Base-by-base conservation (phyloP, 805 yeast genomes). In the Hanseniaspora mollemarum region DNA sequence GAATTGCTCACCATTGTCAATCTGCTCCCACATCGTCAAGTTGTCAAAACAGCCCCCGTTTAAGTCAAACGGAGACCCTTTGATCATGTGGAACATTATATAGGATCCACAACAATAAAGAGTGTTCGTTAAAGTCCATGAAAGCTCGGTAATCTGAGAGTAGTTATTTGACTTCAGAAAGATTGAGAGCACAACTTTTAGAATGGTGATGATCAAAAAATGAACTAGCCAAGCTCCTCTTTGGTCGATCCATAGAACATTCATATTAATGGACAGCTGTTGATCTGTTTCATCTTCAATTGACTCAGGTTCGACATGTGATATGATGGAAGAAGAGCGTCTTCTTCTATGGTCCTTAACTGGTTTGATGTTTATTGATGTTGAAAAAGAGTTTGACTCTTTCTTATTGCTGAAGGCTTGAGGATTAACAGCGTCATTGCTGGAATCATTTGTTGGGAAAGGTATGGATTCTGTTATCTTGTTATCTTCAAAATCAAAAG, bases 21-120 rank as follows among this genome's bases (percentile, higher is more conserved):
- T 81, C 67, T 90, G 98, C 67, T 90, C 98, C 98, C 98, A 90
- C 96, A 90, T 87, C 21, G 96, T 92, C 57, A 90, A 73, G 61
- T 86, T 81, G 63, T 90, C 98, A 67, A 83, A 92, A 0, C 96
- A 97, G 39, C 98, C 98, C 37, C 84, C 81, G 62, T 88, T 92
- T 70, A 90, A 88, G 59, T 92, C 98, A 63, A 90, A 92, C 0
- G 98, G 98, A 1, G 95, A 87, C 35, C 98, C 98, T 61, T 90
- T 92, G 41, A 92, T 86, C 64, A 85, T 82, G 66, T 90, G 98
- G 64, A 90, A 92, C 97, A 90, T 92, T 55, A 90, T 78, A 64
- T 87, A 92, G 0, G 94, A 81, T 3, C 96, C 97, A 56, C 84
- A 77, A 51, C 84, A 90, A 64, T 90, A 90, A 5, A 95, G 81